Base-by-base conservation (phyloP, 345 rosid genomes). In the Moricandia arvensis region DNA sequence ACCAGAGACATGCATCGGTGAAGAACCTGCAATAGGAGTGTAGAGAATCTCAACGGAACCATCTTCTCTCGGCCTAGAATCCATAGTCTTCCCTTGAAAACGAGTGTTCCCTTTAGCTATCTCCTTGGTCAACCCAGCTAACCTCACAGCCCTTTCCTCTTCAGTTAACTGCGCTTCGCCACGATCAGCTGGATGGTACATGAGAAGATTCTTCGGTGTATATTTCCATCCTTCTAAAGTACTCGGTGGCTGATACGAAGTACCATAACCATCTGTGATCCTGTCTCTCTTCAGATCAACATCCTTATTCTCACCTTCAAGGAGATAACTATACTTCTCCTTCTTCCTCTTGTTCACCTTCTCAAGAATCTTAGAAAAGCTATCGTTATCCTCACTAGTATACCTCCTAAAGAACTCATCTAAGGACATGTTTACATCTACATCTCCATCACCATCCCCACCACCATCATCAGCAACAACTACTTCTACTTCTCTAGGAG, bases 231-330 rank as follows among this genome's bases (percentile, higher is more conserved):
- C 94, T 68, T 89, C 91, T 71, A 95, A 84, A 2, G 97, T 90
- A 63, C 91, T 87, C 0, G 86, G 82, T 1, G 99, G 99, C 83
- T 95, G 99, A 84, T 93, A 83, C 29, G 98, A 92, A 0, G 99
- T 92, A 18, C 97, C 99, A 47, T 88, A 95, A 16, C 99, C 99
- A 78, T 95, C 99, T 0, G 99, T 95, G 63, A 90, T 84, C 82
- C 97, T 82, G 67, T 93, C 96, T 81, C 72, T 85, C 81, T 87
- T 78, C 53, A 75, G 55, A 60, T 78, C 76, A 75, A 43, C 82
- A 66, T 79, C 86, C 57, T 70, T 79, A 57, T 86, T 83, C 51
- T 92, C 93, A 1, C 93, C 90, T 74, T 81, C 93, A 35, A 83
- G 81, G 66, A 95, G 81, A 81, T 83, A 85, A 30, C 18, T 89